A percentile compares a stretch with the other conserved stretches of the same genome.
These are phyloP conservation scores for Leccinum insigne DNA, from an alignment of 1,284 basidiomycete species.

Conservation along the genomic window DNA sequence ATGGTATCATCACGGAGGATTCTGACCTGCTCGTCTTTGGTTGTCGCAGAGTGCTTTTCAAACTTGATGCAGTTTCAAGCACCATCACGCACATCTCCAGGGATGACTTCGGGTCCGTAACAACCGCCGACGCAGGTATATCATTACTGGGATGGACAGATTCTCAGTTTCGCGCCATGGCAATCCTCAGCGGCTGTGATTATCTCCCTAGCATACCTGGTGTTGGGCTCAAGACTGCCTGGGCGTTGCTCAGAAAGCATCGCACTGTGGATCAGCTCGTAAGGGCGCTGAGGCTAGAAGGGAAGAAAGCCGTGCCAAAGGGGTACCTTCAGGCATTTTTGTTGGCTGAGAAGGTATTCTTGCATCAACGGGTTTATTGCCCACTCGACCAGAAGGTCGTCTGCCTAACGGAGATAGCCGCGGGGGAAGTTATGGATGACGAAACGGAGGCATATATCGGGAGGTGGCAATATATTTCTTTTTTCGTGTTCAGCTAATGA, in stretches of 20 bases:
- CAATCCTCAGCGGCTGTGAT: conserved; percentile 97
- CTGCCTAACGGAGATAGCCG: conserved; percentile 61
- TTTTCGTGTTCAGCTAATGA: conserved; percentile 11
- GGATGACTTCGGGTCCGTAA: conserved; percentile 71
- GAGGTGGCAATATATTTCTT: conserved; percentile 41
- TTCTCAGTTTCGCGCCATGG: conserved; percentile 91
- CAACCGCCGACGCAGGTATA: conserved; percentile 56
- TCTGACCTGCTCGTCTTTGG: conserved; percentile 98
- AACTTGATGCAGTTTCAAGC: conserved; percentile 75
- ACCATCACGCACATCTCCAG: conserved; percentile 83
- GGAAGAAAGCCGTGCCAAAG: conserved; percentile 80
- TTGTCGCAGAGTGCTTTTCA: conserved; percentile 85
- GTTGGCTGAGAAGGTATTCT: conserved; percentile 90
- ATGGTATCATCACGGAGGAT: conserved; percentile 97
- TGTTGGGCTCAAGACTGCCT: conserved; percentile 96
- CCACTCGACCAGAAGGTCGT: conserved; percentile 67
- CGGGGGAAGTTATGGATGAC: conserved; percentile 53
- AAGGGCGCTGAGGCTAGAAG: conserved; percentile 80
- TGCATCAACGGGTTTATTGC: conserved; percentile 94
- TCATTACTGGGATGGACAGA: conserved; percentile 90
- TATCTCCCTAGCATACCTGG: conserved; percentile 95
- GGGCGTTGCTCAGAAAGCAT: conserved; percentile 78
- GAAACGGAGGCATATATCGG: conserved; percentile 78
- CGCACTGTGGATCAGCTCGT: conserved; percentile 88
- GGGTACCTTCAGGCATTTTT: conserved; percentile 74